Base-by-base conservation (phyloP, 805 yeast genomes). In the Pichia sporocuriosa region DNA sequence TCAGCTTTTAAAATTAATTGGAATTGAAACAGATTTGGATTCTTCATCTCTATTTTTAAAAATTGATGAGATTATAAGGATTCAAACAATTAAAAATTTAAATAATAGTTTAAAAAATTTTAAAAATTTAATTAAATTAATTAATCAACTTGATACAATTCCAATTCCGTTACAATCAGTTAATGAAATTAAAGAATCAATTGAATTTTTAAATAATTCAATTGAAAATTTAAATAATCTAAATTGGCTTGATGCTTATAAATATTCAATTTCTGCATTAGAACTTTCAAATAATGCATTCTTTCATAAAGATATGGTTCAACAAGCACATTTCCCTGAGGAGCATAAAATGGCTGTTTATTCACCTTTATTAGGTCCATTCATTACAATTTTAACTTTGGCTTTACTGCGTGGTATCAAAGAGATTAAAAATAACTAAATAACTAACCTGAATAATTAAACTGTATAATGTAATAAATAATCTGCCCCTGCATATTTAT, bases 271-370 rank as follows among this genome's bases (percentile, higher is more conserved):
- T 12, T 52, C 58, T n/a, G 85, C 94, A 0, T 67, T 79, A 32
- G 55, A 64, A 12, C 63, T 70, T 35, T 83, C 96, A 0, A 73
- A 79, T 49, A 68, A 68, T 35, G 97, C 97, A 0, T 90, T 90
- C 54, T 90, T 90, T 59, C 95, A 90, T 52, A 84, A 85, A 52
- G 89, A 83, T 59, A 90, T 93, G 96, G 86, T 93, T 23, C 95
- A 87, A 55, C 97, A 90, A 57, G 86, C 83, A 42, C 88, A 84
- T 60, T 87, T 89, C 68, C 97, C 98, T 0, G 90, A 84, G 49
- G 97, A 90, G 59, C 98, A 90, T 58, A 89, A 86, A 59, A 70
- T 93, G 55, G 97, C 98, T 0, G 95, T 93, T 1, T 93, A 88
- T 51, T 67, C 87, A 56, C 98, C 98, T 0, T 65, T 90, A 34